phyloP scores from a whole-genome alignment of 306 rosid species.

The Clitoria ternatea region DNA sequence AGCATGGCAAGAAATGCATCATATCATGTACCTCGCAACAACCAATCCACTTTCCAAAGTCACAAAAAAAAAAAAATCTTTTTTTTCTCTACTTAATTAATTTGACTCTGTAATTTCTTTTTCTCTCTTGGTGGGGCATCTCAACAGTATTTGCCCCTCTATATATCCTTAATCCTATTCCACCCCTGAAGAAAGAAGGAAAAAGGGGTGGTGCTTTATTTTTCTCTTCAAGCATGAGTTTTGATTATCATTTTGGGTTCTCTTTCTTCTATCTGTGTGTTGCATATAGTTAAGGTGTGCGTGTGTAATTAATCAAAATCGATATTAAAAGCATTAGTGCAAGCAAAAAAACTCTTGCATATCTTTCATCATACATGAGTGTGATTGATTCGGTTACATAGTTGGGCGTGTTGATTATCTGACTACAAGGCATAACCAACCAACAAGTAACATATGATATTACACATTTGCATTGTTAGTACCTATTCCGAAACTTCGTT shows the following conservation, averaged over 20 bases:
- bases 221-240: conserved; percentile 5
- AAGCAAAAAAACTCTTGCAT: too few species aligned
- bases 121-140: conserved; percentile 22
- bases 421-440: too few species aligned
- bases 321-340: not conserved
- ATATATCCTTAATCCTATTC: conserved; percentile 6
- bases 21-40: not conserved
- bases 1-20: conserved; percentile 14
- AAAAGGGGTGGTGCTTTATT: not conserved
- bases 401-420: too few species aligned
- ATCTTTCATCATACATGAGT: too few species aligned
- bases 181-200: not conserved
- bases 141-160: conserved; percentile 14
- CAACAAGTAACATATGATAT: too few species aligned
- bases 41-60: conserved; percentile 16
- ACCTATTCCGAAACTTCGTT: too few species aligned
- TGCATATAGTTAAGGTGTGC: not conserved
- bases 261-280: not conserved
- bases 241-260: conserved; percentile 8
- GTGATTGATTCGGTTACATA: too few species aligned
- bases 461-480: too few species aligned
- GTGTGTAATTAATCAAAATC: not conserved
- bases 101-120: conserved; percentile 7
- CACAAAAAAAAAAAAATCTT: conserved; percentile 18
- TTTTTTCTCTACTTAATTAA: not conserved